A percentile compares a stretch with the other conserved stretches of the same genome.
These are phyloP conservation scores for Phytophthora rubi DNA, from an alignment of 352 stramenopile species.

Conservation along the genomic window DNA sequence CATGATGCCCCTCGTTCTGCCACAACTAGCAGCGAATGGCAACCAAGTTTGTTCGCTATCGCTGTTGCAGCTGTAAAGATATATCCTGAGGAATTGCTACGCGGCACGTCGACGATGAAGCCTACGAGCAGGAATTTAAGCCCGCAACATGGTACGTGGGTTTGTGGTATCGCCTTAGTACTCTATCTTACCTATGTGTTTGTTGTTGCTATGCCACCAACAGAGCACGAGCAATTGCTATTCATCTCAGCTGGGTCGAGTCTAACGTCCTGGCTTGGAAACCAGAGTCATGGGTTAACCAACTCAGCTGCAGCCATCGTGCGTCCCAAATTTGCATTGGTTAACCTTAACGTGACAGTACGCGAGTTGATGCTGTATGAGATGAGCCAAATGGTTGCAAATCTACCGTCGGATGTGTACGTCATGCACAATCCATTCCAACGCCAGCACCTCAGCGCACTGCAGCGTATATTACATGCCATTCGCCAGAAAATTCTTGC, in stretches of 20 bases:
- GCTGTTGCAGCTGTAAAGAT: conserved; percentile 34
- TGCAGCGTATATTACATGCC: conserved; percentile 34
- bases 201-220: not conserved
- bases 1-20: not conserved
- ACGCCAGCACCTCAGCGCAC: conserved; percentile 23
- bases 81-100: conserved; percentile 21
- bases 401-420: conserved; percentile 50
- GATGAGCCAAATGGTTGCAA: conserved; percentile 36
- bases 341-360: conserved; percentile 27
- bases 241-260: conserved; percentile 56
- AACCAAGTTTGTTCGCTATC: conserved; percentile 14
- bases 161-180: not conserved
- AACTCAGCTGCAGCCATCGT: conserved; percentile 25
- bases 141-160: conserved; percentile 24
- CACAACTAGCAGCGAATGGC: not conserved
- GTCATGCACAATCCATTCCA: conserved; percentile 52
- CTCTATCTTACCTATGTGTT: not conserved
- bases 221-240: conserved; percentile 41
- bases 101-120: not conserved
- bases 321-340: conserved; percentile 47
- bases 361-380: conserved; percentile 36
- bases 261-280: conserved; percentile 30
- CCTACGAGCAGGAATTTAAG: not conserved
- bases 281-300: not conserved
- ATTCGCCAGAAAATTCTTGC: conserved; percentile 46